Evolutionary conservation across 176 grass and related monocot species (phyloP), one percentile per base, ranked within the genome.

Genomic region (Eleusine indica): DNA sequence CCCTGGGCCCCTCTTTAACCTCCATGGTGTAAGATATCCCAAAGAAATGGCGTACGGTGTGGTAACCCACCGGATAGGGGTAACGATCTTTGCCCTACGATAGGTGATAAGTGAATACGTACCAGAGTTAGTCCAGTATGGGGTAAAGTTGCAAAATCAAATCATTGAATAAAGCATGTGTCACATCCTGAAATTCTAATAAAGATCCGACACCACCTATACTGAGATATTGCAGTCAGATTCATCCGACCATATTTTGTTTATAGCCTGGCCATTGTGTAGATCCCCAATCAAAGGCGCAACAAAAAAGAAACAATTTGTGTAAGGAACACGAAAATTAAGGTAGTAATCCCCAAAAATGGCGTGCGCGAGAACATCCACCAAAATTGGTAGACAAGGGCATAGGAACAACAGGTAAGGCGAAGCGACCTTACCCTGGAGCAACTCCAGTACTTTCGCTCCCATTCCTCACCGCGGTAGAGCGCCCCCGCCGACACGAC

Each of bases 371-470:
- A 56, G 66, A 17, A 25, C 40, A 42, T 69, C 46, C 1, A 19
- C 10, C 30, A 7, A 8, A 51, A 79, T 19, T 16, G 43, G 35
- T 3, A 28, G 44, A 68, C 7, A 40, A 32, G 14, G 65, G 47
- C 4, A 44, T 37, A 67, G 21, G 7, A 18, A 15, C 10, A 70
- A 53, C 30, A 21, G 28, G 58, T 73, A 22, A 39, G 86, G 81
- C 70, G 11, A 17, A 67, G 51, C n/a, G 9, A 37, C 5, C 67
- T 18, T 70, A 98, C 95, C 95, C 90, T 89, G 43, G 95, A 95
- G 76, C 82, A 93, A 82, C 92, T 98, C 92, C 95, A 98, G 89
- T 98, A 93, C 61, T 95, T 95, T 87, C 90, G 90, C 73, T 91
- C 92, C 92, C 90, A 98, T 14, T 73, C 78, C 68, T 85, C 92